Evolutionary conservation across 164 flowering plant genomes (phyloP), one percentile per base, ranked within the genome.

Genomic region (Amborella trichopoda): DNA sequence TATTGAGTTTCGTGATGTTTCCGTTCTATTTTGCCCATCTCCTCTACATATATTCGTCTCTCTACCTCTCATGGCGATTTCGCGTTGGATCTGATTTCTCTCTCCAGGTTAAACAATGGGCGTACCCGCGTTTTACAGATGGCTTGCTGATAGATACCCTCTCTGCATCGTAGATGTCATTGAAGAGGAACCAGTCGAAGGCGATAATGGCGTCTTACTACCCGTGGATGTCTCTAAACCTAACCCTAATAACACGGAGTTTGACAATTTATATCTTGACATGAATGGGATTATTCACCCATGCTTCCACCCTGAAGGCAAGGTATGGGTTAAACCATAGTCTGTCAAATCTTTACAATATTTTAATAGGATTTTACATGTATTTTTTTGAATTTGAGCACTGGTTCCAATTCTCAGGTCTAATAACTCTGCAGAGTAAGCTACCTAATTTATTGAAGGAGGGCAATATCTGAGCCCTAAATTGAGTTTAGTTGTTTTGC

Each of bases 221-320:
- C 80, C 83, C 0, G 40, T 75, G 26, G 93, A 89, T 38, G 57
- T 64, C 9, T 67, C 77, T 1, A 72, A 40, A 28, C 93, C 89
- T 5, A 89, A 89, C 67, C 97, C 97, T 43, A 89, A 89, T 40
- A 76, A 70, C 39, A 5, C 82, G 23, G 97, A 89, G 60, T 82
- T 74, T 52, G 97, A 89, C 59, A 89, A 89, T 46, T 49, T 89
- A 41, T 88, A 88, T 48, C 53, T 88, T 48, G 97, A 88, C 56
- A 83, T 88, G 94, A 88, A 88, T 44, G 94, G 94, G 11, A 88
- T 88, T 53, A 84, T 88, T 42, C 97, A 89, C 41, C 95, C 97
- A 33, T 89, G 97, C 61, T 89, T 89, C 51, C 97, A 89, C 27
- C 97, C 97, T 0, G 94, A 84, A 5, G 91, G 86, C 28, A 88